These are phyloP conservation scores for Umbelopsis sp. DNA, from an alignment of 192 early-diverging fungal species.

Conservation along the genomic window DNA sequence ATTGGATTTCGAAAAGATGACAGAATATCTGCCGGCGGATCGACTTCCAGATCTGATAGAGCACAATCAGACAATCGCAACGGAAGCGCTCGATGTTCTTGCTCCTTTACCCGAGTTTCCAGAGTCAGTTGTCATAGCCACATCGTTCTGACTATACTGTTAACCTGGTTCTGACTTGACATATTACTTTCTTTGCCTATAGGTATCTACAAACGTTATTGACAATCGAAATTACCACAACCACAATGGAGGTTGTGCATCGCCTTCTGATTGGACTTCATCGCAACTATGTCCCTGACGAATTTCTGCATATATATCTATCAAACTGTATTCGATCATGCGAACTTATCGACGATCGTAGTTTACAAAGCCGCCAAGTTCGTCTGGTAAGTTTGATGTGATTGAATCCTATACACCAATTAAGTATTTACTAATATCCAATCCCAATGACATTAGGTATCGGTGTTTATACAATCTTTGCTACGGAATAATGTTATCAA, in stretches of 20 bases:
- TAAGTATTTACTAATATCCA: background rate
- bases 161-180: background rate
- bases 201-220: constrained; percentile 20
- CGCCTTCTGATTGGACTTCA: constrained; percentile 35
- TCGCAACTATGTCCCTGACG: constrained; percentile 32
- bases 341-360: constrained; percentile 43
- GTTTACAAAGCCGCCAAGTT: constrained; percentile 43
- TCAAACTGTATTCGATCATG: constrained; percentile 45
- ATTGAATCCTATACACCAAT: background rate
- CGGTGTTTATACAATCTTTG: constrained; percentile 45
- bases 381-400: constrained; percentile 35
- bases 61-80: constrained; percentile 46
- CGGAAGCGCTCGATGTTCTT: constrained; percentile 36
- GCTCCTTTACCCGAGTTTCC: constrained; percentile 24
- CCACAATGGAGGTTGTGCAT: constrained; percentile 45
- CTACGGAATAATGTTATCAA: constrained; percentile 38
- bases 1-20: background rate
- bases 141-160: background rate
- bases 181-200: background rate
- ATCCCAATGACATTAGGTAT: constrained; percentile 23
- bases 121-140: constrained; percentile 31
- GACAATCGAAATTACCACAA: constrained; percentile 27
- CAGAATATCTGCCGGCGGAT: constrained; percentile 19
- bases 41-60: constrained; percentile 45
- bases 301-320: constrained; percentile 41